Evolutionary conservation across 2,329 filamentous ascomycete genomes (phyloP).

Genomic region (Trichoderma koningii): DNA sequence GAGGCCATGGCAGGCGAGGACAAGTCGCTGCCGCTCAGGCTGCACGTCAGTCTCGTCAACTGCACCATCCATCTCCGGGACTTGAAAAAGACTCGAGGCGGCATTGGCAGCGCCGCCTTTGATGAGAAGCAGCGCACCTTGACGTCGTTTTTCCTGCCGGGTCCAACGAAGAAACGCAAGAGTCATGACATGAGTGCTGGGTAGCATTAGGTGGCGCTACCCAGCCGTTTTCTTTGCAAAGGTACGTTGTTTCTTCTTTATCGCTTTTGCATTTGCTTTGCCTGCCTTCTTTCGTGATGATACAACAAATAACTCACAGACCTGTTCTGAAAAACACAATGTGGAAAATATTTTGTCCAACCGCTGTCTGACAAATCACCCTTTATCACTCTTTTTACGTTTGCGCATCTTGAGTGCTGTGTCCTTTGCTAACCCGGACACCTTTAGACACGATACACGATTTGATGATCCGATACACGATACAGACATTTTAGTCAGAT

Average conservation of each 20-base stretch:
- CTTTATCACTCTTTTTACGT: neutral
- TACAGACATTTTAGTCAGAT: neutral
- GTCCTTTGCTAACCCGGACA: constrained; percentile 19
- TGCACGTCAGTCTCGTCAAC: constrained; percentile 64
- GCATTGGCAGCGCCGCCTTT: constrained; percentile 75
- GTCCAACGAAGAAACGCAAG: constrained; percentile 22
- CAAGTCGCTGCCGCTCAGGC: constrained; percentile 41
- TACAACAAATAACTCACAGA: constrained; percentile 70
- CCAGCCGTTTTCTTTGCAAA: constrained; percentile 25
- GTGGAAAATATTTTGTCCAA: constrained; percentile 74
- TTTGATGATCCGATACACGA: neutral
- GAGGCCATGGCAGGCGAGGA: constrained; percentile 8
- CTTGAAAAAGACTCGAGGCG: constrained; percentile 77
- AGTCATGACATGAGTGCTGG: constrained; percentile 13
- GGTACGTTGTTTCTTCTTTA: constrained; percentile 43
- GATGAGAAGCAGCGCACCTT: constrained; percentile 77
- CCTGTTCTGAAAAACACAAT: constrained; percentile 73
- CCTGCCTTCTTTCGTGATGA: constrained; percentile 61
- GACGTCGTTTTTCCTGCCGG: constrained; percentile 67
- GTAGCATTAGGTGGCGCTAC: neutral
- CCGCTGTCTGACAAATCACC: constrained; percentile 69
- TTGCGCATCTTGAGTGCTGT: constrained; percentile 9
- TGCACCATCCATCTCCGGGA: constrained; percentile 69
- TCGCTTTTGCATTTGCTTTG: constrained; percentile 18
- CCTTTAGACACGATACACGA: constrained; percentile 1